Percentiles rank a stretch among this genome's conserved stretches.
phyloP scores from a whole-genome alignment of 805 yeast genomes.

The Nakazawaea wickerhamii region DNA sequence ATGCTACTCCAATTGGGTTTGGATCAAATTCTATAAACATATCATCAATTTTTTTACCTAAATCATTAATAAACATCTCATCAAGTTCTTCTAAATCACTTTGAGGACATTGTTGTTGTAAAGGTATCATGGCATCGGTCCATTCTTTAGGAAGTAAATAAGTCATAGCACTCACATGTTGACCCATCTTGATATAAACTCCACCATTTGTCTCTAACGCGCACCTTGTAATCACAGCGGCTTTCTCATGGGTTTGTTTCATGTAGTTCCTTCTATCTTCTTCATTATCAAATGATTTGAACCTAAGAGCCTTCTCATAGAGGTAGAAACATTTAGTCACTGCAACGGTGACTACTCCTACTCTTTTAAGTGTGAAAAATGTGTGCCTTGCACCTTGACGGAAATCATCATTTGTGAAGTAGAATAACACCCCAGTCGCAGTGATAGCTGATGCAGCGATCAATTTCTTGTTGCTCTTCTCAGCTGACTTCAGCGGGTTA shows the following conservation, averaged over 20 bases:
- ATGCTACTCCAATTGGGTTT: conserved; percentile 89
- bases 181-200: conserved; percentile 89
- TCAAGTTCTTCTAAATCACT: conserved; percentile 67
- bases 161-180: conserved; percentile 88
- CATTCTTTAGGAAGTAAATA: conserved; percentile 88
- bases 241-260: conserved; percentile 59
- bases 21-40: conserved; percentile 62
- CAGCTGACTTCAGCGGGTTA: background rate
- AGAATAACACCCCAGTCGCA: conserved; percentile 17
- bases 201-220: conserved; percentile 90
- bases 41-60: conserved; percentile 55
- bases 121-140: conserved; percentile 91
- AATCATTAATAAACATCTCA: conserved; percentile 61
- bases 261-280: conserved; percentile 51
- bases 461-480: background rate
- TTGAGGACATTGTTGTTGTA: conserved; percentile 86
- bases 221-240: conserved; percentile 71
- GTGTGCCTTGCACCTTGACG: conserved; percentile 30
- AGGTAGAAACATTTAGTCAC: conserved; percentile 66
- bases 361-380: conserved; percentile 39
- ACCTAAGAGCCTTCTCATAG: conserved; percentile 54
- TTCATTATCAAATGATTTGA: conserved; percentile 32
- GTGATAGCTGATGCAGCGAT: background rate
- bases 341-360: conserved; percentile 61
- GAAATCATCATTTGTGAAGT: conserved; percentile 32